Base-by-base conservation (phyloP, 345 rosid species). In the Citrus cavaleriei region DNA sequence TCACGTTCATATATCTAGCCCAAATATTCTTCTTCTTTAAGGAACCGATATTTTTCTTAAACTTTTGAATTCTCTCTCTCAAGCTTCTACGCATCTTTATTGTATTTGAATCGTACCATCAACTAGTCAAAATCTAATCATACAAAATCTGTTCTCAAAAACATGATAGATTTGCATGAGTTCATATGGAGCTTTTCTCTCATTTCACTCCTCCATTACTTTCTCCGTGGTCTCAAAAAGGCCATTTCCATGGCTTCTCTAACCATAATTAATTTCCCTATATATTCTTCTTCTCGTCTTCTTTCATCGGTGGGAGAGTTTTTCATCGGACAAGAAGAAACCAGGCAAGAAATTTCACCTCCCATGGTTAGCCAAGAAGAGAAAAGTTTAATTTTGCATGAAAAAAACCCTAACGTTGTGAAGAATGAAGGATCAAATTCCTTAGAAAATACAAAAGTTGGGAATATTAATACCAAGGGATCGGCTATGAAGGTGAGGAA, bases 161-260 rank as follows among this genome's bases (percentile, higher is more conserved):
- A 30, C 42, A 72, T 77, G 81, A 8, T 62, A n/a, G 66, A 76
- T 58, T 19, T 80, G 46, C 85, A 74, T 30, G 88, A 79, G 77
- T 34, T 86, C 40, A 70, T 78, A n/a, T 80, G 83, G 78, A 78
- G 80, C n/a, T 76, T 86, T 65, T 83, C 85, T 38, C 40, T 83
- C 22, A 32, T 81, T 58, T 83, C 85, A 70, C 67, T 75, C 1
- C 68, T 76, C 34, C 24, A 81, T 3, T 83, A 40, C 76, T 16
- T 67, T 32, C 59, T 73, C 62, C 27, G 72, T 67, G 42, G 63
- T 73, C 35, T 77, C 5, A 70, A 42, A 54, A 84, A 81, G 46
- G 74, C 66, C 38, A 35, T 78, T 66, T 79, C 77, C 12, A 75
- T 78, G 78, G 74, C 81, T 3, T 63, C 81, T 10, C 40, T 72